phyloP scores from a whole-genome alignment of 169 alveolate genomes.

The Eimeria falciformis region DNA sequence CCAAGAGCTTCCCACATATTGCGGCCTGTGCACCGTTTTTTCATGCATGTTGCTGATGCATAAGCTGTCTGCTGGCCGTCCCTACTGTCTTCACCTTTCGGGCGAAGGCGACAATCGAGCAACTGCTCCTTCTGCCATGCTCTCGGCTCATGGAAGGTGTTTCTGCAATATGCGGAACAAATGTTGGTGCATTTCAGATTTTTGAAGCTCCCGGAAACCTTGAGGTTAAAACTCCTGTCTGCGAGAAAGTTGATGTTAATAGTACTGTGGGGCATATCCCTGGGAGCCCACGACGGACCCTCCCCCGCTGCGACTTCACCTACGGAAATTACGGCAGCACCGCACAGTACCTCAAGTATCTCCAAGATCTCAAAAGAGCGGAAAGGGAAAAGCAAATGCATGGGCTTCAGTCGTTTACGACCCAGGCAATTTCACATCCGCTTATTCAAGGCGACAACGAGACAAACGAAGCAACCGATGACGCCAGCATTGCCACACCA shows the following conservation, averaged over 20 bases:
- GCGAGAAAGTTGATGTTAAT: conserved; percentile 14
- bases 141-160: background rate
- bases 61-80: background rate
- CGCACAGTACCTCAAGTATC: background rate
- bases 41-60: background rate
- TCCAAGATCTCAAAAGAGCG: background rate
- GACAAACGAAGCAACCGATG: too few relatives aligned
- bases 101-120: background rate
- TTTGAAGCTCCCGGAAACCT: conserved; percentile 62
- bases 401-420: too few relatives aligned
- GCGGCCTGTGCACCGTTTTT: background rate
- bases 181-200: background rate
- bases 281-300: background rate
- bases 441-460: too few relatives aligned
- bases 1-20: background rate
- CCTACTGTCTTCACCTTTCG: background rate
- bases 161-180: background rate
- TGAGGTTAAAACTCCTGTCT: background rate
- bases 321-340: conserved; percentile 15
- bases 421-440: too few relatives aligned
- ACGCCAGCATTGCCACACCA: conserved; percentile 96
- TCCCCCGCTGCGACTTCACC: conserved; percentile 40
- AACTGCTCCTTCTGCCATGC: background rate
- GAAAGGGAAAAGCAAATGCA: too few relatives aligned
- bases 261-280: background rate